Conservation (phyloP, 75 land plant species). For the Picea sitchensis region DNA sequence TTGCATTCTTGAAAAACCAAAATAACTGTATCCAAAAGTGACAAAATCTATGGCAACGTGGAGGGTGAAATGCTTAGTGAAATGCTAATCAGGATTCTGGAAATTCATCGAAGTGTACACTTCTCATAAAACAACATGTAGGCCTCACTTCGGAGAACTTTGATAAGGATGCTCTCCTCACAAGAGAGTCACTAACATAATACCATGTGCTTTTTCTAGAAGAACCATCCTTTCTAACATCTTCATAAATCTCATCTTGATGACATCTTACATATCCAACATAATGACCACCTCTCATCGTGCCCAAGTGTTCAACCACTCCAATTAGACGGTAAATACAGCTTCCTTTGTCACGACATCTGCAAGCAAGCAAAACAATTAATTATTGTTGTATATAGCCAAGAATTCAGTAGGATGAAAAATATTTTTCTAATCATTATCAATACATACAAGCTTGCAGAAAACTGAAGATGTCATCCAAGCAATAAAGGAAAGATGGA, state of each 20-base stretch:
- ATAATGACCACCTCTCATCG: conserved; percentile 91
- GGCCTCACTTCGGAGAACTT: conserved; percentile 80
- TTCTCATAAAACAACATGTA: conserved; percentile 91
- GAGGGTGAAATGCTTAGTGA: neutral
- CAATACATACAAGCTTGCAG: neutral
- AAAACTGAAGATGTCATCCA: neutral
- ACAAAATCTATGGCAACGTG: neutral
- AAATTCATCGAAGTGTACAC: neutral
- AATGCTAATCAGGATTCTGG: neutral
- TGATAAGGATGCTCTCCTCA: conserved; percentile 49
- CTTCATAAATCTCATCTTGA: conserved; percentile 6
- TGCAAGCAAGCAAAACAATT: conserved; percentile 19
- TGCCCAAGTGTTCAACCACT: conserved; percentile 88
- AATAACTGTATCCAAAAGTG: neutral
- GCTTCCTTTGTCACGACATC: conserved; percentile 35
- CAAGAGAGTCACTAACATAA: conserved; percentile 72
- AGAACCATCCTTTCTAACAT: conserved; percentile 15
- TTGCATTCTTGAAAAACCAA: neutral
- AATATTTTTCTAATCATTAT: neutral
- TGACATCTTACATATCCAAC: conserved; percentile 75
- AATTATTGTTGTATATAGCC: neutral
- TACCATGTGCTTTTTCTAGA: conserved; percentile 46
- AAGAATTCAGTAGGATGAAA: neutral
- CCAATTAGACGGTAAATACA: conserved; percentile 65
- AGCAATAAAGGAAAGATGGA: neutral